phyloP scores from a whole-genome alignment of 805 yeast genomes.

The Candida nemodendra region DNA sequence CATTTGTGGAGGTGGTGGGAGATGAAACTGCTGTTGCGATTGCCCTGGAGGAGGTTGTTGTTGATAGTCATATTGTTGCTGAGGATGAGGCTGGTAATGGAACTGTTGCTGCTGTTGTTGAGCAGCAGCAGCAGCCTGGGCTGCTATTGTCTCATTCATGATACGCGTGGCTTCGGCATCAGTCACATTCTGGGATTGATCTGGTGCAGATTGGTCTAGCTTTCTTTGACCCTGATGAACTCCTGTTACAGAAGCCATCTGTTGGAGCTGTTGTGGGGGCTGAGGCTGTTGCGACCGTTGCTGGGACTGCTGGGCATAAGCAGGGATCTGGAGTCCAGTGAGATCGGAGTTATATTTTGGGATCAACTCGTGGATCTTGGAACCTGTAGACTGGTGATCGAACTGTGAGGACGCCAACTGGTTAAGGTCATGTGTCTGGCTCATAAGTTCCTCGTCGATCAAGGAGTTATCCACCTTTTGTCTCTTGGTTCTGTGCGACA shows the following conservation, averaged over 20 bases:
- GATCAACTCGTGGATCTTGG: slow-evolving; percentile 20
- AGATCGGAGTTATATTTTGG: slow-evolving; percentile 22
- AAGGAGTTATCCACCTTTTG: slow-evolving; percentile 24
- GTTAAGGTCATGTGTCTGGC: slow-evolving; percentile 19
- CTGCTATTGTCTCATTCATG: slow-evolving; percentile 20
- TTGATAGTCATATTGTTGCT: slow-evolving; percentile 11
- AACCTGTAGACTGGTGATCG: slow-evolving; percentile 17
- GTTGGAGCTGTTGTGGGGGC: slow-evolving; percentile 2
- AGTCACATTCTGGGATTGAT: slow-evolving; percentile 7
- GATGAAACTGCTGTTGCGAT: slow-evolving; percentile 14
- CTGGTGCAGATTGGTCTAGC: slow-evolving; percentile 2
- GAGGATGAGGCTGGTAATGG: slow-evolving; percentile 11
- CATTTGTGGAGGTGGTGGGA: slow-evolving; percentile 7
- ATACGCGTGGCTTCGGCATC: slow-evolving; percentile 19
- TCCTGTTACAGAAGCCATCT: background rate
- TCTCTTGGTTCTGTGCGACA: slow-evolving; percentile 21
- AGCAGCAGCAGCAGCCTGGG: slow-evolving; percentile 24
- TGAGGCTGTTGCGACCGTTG: slow-evolving; percentile 10
- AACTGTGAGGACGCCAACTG: slow-evolving; percentile 16
- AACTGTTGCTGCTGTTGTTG: slow-evolving; percentile 18
- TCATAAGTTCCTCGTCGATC: slow-evolving; percentile 25
- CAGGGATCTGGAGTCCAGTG: slow-evolving; percentile 16
- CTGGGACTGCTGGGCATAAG: slow-evolving; percentile 12
- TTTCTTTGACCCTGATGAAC: slow-evolving; percentile 7
- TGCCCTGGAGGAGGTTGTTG: slow-evolving; percentile 10